These are phyloP conservation scores for Nothophaeocryptopus gaeumannii DNA, from an alignment of 2,329 filamentous ascomycete species.

Conservation along the genomic window DNA sequence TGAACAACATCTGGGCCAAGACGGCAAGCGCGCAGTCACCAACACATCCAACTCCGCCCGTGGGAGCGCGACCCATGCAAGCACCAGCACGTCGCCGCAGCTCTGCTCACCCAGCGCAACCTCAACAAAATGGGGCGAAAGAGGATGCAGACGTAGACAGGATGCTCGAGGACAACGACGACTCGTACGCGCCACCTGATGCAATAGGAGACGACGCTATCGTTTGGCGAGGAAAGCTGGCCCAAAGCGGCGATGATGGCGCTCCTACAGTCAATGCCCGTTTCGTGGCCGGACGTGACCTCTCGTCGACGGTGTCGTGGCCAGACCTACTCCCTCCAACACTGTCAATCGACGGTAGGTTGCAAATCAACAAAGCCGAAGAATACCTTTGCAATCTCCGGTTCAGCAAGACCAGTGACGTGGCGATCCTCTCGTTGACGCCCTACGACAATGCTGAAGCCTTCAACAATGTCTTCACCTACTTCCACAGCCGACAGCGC, in stretches of 20 bases:
- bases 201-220: conserved; percentile 66
- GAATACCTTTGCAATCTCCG: conserved; percentile 87
- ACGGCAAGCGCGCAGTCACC: conserved; percentile 65
- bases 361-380: conserved; percentile 77
- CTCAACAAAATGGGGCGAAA: conserved; percentile 54
- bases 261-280: conserved; percentile 64
- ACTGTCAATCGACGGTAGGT: conserved; percentile 72
- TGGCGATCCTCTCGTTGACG: conserved; percentile 73
- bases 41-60: conserved; percentile 33
- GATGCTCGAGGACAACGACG: conserved; percentile 76
- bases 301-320: conserved; percentile 68
- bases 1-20: conserved; percentile 79
- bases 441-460: conserved; percentile 59
- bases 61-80: conserved; percentile 43
- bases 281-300: conserved; percentile 79
- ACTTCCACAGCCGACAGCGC: conserved; percentile 76
- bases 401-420: conserved; percentile 77
- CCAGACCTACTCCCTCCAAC: conserved; percentile 68
- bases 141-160: conserved; percentile 88
- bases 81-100: conserved; percentile 44
- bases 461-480: conserved; percentile 78
- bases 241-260: conserved; percentile 38
- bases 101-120: conserved; percentile 25
- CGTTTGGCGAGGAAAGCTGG: conserved; percentile 73
- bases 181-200: conserved; percentile 78